phyloP scores from a whole-genome alignment of 2,329 filamentous ascomycete genomes.

The Fusarium veterinarium region DNA sequence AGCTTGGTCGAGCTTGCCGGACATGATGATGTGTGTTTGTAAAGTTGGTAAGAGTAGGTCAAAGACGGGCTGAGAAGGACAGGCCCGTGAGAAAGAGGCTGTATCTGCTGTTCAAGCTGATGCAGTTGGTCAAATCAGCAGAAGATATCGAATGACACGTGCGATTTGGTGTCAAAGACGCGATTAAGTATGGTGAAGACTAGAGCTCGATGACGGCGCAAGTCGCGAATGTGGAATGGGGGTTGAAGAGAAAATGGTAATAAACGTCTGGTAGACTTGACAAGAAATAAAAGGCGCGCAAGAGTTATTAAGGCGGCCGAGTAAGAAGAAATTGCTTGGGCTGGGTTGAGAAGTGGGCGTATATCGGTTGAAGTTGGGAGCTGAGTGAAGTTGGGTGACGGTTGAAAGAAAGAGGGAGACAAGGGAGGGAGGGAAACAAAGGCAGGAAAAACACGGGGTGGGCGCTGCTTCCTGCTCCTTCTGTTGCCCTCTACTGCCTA shows the following conservation, averaged over 20 bases:
- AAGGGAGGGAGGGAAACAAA: conserved; percentile 15
- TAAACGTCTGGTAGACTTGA: conserved; percentile 12
- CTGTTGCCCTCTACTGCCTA: conserved; percentile 30
- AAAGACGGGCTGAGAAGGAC: conserved; percentile 10
- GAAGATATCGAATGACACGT: conserved; percentile 35
- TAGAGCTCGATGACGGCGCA: conserved; percentile 20
- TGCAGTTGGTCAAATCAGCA: conserved; percentile 41
- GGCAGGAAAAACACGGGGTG: conserved; percentile 46
- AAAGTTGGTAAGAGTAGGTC: conserved; percentile 25
- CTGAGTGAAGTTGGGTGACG: conserved; percentile 18
- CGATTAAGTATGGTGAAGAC: conserved; percentile 3
- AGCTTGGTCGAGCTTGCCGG: conserved; percentile 95
- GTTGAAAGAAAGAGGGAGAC: conserved; percentile 19
- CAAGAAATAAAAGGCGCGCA: conserved; percentile 32
- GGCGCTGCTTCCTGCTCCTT: conserved; percentile 38
- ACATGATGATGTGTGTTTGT: conserved; percentile 69
- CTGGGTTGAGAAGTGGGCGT: conserved; percentile 37
- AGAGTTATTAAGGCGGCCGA: conserved; percentile 28
- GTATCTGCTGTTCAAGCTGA: conserved; percentile 38
- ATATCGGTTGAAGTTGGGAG: conserved; percentile 29
- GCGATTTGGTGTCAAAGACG: conserved; percentile 22
- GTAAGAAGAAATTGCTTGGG: conserved; percentile 24
- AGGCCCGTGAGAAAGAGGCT: conserved; percentile 16
- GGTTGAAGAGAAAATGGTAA: conserved; percentile 16
- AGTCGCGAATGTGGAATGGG: conserved; percentile 19